Evolutionary conservation across 495 filamentous ascomycete genomes (phyloP), one percentile per base, ranked within the genome.

Genomic region (Xylaria flabelliformis): DNA sequence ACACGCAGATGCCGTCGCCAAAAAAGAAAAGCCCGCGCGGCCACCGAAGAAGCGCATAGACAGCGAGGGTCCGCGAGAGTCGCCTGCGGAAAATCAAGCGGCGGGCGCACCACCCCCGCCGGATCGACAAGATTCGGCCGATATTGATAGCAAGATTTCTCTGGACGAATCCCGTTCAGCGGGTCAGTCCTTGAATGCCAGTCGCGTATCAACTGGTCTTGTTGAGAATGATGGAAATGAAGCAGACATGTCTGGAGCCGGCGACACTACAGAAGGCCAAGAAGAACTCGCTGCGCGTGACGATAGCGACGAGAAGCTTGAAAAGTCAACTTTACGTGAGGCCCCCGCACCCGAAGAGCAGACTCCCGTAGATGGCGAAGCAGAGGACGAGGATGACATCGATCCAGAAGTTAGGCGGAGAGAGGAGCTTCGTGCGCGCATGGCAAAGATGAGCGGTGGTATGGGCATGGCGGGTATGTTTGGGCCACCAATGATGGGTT

Each of bases 381-480:
- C 91, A n/a, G 92, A 92, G 39, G 91, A 94, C 55, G 93, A 96
- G 64, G 93, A 96, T 55, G 95, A 97, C n/a, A 83, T 97, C 59
- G 96, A 99, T 72, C 94, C 94, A 0, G 96, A 99, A 79, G 84
- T 94, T 46, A 91, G 89, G 71, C 91, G 95, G 71, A 91, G 91
- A 80, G 90, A 97, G 83, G 96, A 97, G 75, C 84, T 99, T 66
- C 90, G 97, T 53, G 94, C 94, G 64, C 90, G 96, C 72, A 98
- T 99, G 93, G 95, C 95, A 32, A 97, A 97, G 82, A 97, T 99
- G 93, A 96, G 94, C 73, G 96, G 97, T 72, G 96, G 96, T 19
- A 97, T 97, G 94, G 94, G 95, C 19, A 95, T 97, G 91, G 90
- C 93, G 80, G 94, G 95, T 59, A 95, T 98, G 88, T 96, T 97